Base-by-base conservation (phyloP, 2,329 filamentous ascomycete genomes). In the Fusarium cyanostomum region DNA sequence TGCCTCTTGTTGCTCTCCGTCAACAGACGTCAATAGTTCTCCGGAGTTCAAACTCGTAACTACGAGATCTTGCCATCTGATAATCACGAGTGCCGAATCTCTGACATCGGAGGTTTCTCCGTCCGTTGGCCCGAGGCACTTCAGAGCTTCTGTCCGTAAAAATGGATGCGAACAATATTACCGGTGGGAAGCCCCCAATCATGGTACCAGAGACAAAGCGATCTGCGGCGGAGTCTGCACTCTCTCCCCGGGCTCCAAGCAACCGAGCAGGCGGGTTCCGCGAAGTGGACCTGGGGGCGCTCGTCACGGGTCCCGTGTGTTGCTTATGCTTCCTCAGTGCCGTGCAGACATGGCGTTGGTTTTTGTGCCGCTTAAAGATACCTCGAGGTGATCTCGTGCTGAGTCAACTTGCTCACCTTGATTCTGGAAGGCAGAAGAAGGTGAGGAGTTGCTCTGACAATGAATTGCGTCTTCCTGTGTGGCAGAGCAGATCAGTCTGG, bases 231-330 rank as follows among this genome's bases (percentile, higher is more conserved):
- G 62, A 66, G 54, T 66, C 46, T 55, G 13, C 24, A 39, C 31
- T 55, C 35, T 43, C 53, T 57, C 63, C 64, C 68, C 68, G 66
- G 68, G 43, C 64, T 52, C 54, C 44, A 53, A 64, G 34, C 53
- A 64, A 62, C 68, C 66, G 46, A 71, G 59, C 50, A 62, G 67
- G 56, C 57, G 65, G 65, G 55, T 63, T 68, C 63, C 63, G 67
- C 53, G 48, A 39, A 51, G 59, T 64, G 62, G 63, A 56, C 42
- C 62, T 39, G 38, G 58, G 41, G 54, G 39, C 37, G 33, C 53
- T 53, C 50, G 59, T 58, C 63, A 66, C 56, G 59, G 63, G 52
- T 59, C 51, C 44, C 44, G 33, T 67, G 35, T 51, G 51, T 52
- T 35, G 49, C 49, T 46, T 42, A 43, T 33, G 27, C 24, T 50